Base-by-base conservation (phyloP, 495 filamentous ascomycete genomes). In the Penicillium angulare region DNA sequence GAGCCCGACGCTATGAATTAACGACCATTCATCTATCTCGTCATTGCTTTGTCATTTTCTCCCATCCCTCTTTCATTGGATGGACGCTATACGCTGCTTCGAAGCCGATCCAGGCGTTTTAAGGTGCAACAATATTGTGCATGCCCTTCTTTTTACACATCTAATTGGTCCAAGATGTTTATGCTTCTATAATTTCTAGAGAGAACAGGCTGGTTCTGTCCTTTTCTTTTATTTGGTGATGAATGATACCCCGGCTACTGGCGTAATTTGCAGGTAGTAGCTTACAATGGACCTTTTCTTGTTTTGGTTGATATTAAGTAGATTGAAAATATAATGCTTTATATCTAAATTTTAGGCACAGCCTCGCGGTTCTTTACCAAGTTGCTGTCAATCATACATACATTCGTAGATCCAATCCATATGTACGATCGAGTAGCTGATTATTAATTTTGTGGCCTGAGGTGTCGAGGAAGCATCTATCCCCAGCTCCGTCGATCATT, bases 161-260 rank as follows among this genome's bases (percentile, higher is more conserved):
- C 23, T 45, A 22, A 47, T 50, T 31, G 13, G 26, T 10, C 10
- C 45, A 10, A 36, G 10, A 21, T 23, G 53, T 43, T 3, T 48
- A 27, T 18, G 3, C 41, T 6, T 32, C 38, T 21, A 41, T 10
- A 10, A 15, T 13, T 10, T 15, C 13, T 26, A 26, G 41, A 2
- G 26, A 8, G 18, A 6, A 35, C 21, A 20, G 33, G 7, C 36
- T 52, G 17, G 3, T 47, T 26, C 20, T 39, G 31, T 31, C 16
- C 20, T 24, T 9, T 24, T 34, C 24, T 60, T 56, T 43, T 16
- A 8, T 38, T 38, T 8, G 47, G 57, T 52, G 52, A 61, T 54
- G 52, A 60, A 65, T 65, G 62, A 65, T 65, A 63, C 60, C 60
- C 60, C 60, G 32, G 50, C 31, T 49, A 52, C 38, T 41, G 18